Percentiles rank a stretch among this genome's conserved stretches.
Conservation (phyloP, 345 rosid genomes). For the Boechera stricta region DNA sequence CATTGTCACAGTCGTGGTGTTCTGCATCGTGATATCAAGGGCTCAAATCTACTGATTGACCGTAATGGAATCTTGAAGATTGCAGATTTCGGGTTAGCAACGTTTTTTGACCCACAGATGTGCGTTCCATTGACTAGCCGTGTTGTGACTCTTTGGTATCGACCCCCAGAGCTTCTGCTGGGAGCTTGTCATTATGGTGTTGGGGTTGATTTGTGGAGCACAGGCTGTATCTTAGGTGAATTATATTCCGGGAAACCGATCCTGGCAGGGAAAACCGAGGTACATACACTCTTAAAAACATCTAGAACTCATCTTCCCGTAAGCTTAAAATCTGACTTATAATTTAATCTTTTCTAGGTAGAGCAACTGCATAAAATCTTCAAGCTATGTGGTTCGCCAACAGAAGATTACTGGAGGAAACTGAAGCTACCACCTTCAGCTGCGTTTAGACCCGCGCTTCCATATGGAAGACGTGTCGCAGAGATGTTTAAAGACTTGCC, state of each 20-base stretch:
- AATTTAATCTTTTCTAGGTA: slow-evolving; percentile 50
- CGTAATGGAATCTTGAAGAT: slow-evolving; percentile 85
- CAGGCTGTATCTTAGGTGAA: slow-evolving; percentile 97
- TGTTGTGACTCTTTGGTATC: slow-evolving; percentile 98
- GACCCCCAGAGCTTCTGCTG: slow-evolving; percentile 96
- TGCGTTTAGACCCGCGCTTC: slow-evolving; percentile 78
- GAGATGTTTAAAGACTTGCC: slow-evolving; percentile 76
- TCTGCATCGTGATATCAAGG: slow-evolving; percentile 95
- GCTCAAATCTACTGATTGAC: slow-evolving; percentile 92
- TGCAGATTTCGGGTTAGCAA: slow-evolving; percentile 95
- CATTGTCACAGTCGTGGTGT: slow-evolving; percentile 87
- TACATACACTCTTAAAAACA: slow-evolving; percentile 33
- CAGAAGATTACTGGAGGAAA: slow-evolving; percentile 87
- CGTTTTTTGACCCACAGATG: slow-evolving; percentile 66
- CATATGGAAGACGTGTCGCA: slow-evolving; percentile 68
- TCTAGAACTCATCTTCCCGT: neutral
- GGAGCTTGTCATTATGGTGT: slow-evolving; percentile 86
- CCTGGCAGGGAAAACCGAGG: slow-evolving; percentile 96
- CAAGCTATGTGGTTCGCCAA: slow-evolving; percentile 84
- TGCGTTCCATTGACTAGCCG: slow-evolving; percentile 79
- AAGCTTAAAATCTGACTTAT: neutral
- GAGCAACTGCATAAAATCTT: slow-evolving; percentile 91
- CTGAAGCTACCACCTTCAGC: slow-evolving; percentile 72
- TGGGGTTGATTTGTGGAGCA: slow-evolving; percentile 94
- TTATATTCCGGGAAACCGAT: slow-evolving; percentile 83